These are phyloP conservation scores for Rossbeevera mucosa DNA, from an alignment of 768 basidiomycete species.

Conservation along the genomic window DNA sequence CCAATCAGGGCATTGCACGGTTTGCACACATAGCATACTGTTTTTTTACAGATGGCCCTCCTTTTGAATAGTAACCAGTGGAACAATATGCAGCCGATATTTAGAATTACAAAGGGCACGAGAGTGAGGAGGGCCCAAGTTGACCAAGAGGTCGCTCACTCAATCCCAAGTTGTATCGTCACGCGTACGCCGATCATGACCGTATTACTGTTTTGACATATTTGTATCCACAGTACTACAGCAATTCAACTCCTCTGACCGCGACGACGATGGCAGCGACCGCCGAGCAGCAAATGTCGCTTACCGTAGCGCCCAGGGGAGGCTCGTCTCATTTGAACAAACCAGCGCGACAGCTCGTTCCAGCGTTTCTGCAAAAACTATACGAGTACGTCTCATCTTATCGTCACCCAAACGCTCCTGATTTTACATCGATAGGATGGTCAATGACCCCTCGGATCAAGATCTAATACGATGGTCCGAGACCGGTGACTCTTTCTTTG, in stretches of 20 bases:
- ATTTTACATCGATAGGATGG: constrained; percentile 59
- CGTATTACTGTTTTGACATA: background rate
- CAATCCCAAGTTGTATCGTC: too few species aligned
- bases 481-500: constrained; percentile 88
- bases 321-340: constrained; percentile 34
- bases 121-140: too few species aligned
- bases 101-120: too few species aligned
- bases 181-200: too few species aligned
- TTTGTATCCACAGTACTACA: background rate
- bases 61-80: too few species aligned
- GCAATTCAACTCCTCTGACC: too few species aligned
- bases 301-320: constrained; percentile 43
- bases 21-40: too few species aligned
- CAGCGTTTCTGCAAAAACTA: constrained; percentile 89
- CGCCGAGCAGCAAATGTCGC: constrained; percentile 53
- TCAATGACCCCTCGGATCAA: constrained; percentile 78
- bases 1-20: too few species aligned
- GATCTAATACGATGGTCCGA: constrained; percentile 91
- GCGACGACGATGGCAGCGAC: constrained; percentile 33
- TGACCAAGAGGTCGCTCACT: too few species aligned
- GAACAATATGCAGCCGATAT: too few species aligned
- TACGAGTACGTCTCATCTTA: constrained; percentile 44
- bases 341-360: constrained; percentile 51
- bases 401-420: constrained; percentile 6
- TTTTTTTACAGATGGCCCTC: too few species aligned